Evolutionary conservation across 305 asterid genomes (phyloP).

Genomic region (Fraxinus xanthoxyloides): DNA sequence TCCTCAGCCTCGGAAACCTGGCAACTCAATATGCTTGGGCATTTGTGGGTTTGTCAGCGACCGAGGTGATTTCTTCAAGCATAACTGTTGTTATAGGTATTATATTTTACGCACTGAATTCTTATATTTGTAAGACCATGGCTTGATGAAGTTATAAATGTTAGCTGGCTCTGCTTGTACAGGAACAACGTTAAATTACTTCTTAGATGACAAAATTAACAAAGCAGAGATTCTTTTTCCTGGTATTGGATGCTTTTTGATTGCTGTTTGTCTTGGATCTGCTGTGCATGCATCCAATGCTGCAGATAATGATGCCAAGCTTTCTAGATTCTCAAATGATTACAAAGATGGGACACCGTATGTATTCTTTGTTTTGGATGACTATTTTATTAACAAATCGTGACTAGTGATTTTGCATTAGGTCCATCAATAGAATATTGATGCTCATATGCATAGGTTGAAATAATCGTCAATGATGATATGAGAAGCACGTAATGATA

Average conservation of each 20-base stretch:
- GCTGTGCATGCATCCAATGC: constrained; percentile 47
- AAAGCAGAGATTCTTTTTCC: constrained; percentile 49
- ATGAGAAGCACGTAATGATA: not conserved
- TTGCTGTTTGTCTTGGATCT: constrained; percentile 55
- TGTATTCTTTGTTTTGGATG: not conserved
- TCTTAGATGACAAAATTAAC: constrained; percentile 44
- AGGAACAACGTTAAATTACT: constrained; percentile 48
- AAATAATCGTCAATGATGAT: not conserved
- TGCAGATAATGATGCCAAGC: constrained; percentile 40
- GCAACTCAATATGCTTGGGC: constrained; percentile 94
- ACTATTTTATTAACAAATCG: not conserved
- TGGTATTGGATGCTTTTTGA: constrained; percentile 51
- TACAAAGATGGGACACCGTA: constrained; percentile 26
- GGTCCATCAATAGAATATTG: not conserved
- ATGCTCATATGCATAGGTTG: not conserved
- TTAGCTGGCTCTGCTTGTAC: not conserved
- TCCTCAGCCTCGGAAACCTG: constrained; percentile 79
- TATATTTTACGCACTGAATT: not conserved
- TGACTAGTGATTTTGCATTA: not conserved
- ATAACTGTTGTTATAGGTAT: constrained; percentile 86
- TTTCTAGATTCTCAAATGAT: constrained; percentile 23
- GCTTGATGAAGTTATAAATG: not conserved
- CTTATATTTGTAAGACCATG: not conserved
- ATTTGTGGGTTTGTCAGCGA: constrained; percentile 80
- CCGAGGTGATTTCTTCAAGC: constrained; percentile 77